phyloP scores from a whole-genome alignment of 148 eudicot genomes.

The Silene uniflora region DNA sequence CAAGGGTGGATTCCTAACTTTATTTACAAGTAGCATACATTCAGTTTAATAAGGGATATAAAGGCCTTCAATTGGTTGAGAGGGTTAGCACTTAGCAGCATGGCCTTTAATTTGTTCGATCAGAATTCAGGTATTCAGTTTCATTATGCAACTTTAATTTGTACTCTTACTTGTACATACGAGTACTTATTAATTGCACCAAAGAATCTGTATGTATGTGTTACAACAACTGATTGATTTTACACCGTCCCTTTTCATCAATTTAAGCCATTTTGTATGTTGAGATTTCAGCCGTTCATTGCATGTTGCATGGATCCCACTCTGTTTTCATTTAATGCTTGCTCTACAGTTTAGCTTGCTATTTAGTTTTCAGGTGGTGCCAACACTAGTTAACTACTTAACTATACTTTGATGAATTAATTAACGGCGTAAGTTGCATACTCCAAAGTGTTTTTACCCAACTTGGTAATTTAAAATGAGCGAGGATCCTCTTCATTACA shows the following conservation, averaged over 20 bases:
- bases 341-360: no score
- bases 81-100: background rate
- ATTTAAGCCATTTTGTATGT: background rate
- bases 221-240: background rate
- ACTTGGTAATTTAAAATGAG: no score
- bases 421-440: no score
- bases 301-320: background rate
- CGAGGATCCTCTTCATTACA: no score
- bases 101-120: background rate
- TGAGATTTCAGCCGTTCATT: background rate
- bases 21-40: background rate
- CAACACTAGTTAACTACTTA: no score
- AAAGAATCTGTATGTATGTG: background rate
- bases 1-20: background rate
- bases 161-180: background rate
- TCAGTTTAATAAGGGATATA: background rate
- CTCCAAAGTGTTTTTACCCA: no score
- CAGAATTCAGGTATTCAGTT: background rate
- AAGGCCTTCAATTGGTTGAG: background rate
- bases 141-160: background rate
- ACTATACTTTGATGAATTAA: no score
- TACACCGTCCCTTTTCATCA: background rate
- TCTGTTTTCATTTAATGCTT: background rate
- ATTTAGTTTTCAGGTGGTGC: no score
- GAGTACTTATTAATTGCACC: background rate